These are phyloP conservation scores for Trichoderma cornu-damae DNA, from an alignment of 2,329 filamentous ascomycete species.

Conservation along the genomic window DNA sequence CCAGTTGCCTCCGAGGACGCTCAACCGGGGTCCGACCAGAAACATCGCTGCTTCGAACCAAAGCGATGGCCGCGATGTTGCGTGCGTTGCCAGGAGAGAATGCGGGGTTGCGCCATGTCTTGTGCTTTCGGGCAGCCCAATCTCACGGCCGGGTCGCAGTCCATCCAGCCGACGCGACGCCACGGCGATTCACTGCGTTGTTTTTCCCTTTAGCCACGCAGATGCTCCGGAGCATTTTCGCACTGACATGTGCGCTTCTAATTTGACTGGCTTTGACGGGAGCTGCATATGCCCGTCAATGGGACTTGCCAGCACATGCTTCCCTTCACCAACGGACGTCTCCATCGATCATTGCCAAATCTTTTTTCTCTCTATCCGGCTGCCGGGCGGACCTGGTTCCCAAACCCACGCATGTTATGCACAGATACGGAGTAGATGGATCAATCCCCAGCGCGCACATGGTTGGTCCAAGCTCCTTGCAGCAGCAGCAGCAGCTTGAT, in stretches of 20 bases:
- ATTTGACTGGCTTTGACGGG: neutral
- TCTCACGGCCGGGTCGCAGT: neutral
- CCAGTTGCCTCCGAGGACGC: neutral
- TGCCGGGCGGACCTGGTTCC: slow-evolving; percentile 5
- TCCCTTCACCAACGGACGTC: slow-evolving; percentile 11
- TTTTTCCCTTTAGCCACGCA: slow-evolving; percentile 10
- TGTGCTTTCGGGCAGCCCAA: slow-evolving; percentile 3
- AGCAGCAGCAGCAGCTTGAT: slow-evolving; percentile 12
- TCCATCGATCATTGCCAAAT: neutral
- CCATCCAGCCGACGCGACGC: slow-evolving; percentile 17
- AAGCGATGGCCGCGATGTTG: neutral
- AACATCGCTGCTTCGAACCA: too few relatives aligned
- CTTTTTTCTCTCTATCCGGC: neutral
- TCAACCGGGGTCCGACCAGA: neutral
- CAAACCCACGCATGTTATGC: slow-evolving; percentile 4
- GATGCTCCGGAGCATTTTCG: slow-evolving; percentile 12
- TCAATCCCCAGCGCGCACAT: slow-evolving; percentile 1
- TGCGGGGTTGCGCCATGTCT: slow-evolving; percentile 17
- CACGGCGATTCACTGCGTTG: neutral
- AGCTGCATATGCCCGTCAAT: too few relatives aligned
- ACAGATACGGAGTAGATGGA: too few relatives aligned
- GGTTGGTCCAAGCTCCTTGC: slow-evolving; percentile 17
- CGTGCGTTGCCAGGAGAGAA: slow-evolving; percentile 5
- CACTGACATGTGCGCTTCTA: neutral
- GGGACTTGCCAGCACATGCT: neutral